Evolutionary conservation across 257 asterid species (phyloP), one percentile per base, ranked within the genome.

Genomic region (Solanum pinnatisectum): DNA sequence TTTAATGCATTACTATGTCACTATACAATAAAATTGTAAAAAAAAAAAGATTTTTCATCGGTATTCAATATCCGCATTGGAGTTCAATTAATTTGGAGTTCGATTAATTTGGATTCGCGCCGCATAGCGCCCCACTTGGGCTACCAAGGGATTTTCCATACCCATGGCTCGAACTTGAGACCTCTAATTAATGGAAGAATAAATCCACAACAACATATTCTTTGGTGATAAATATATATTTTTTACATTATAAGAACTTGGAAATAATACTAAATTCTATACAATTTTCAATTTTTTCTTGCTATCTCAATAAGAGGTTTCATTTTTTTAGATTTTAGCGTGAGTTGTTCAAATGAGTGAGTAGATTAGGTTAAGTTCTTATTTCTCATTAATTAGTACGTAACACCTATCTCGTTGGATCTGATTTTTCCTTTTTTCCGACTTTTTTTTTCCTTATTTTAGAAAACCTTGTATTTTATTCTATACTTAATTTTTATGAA

Each of bases 61-160:
- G 10, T 56, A 1, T 18, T 18, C 4, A 56, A 8, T 18, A 6
- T 0, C 0, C 4, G 8, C 3, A 56, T 6, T 6, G 23, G 0
- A 1, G 4, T 56, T 56, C 10, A 56, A 56, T 10, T 56, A 56
- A 56, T 56, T 18, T 6, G n/a, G 1, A 56, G 65, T 56, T 56
- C 0, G n/a, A 56, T 6, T 52, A 52, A 52, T 52, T 52, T 52
- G n/a, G 4, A 52, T 52, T 6, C 10, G 0, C 4, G 3, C 10
- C 2, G 10, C n/a, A 6, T 52, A 52, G 63, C 0, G 63, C 0
- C 10, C n/a, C n/a, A 18, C 4, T 56, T 10, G n/a, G n/a, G 4
- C 0, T 56, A 56, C 0, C 65, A 56, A 52, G n/a, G 10, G 3
- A 56, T 18, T 56, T 56, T 2, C 0, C 4, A 18, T 56, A 56